phyloP scores from a whole-genome alignment of 2,329 filamentous ascomycete species.

The Trichoderma brevicompactum region DNA sequence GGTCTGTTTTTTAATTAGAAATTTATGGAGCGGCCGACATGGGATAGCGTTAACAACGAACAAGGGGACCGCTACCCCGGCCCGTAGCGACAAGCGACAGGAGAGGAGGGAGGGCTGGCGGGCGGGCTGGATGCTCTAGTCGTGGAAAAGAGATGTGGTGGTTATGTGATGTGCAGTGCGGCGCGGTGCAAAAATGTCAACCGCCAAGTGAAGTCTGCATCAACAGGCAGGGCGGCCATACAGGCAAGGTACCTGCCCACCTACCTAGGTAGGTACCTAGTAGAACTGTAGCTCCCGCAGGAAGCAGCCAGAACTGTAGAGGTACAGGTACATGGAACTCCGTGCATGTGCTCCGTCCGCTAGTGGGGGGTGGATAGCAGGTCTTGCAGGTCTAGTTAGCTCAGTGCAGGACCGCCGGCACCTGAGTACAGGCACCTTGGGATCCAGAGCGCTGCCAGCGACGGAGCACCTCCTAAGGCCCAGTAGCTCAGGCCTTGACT shows the following conservation, averaged over 20 bases:
- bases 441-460: too few species aligned
- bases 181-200: conserved; percentile 25
- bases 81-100: conserved; percentile 35
- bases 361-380: not conserved
- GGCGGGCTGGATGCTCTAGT: conserved; percentile 16
- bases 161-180: conserved; percentile 29
- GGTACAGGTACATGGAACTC: not conserved
- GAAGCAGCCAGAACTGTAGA: not conserved
- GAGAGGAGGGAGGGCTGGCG: conserved; percentile 18
- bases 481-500: not conserved
- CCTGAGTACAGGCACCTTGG: conserved; percentile 1
- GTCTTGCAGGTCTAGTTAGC: not conserved
- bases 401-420: too few species aligned
- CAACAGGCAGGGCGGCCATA: conserved; percentile 1
- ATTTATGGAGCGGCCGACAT: conserved; percentile 46
- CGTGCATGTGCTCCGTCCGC: not conserved
- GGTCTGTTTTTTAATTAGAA: conserved; percentile 41
- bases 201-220: conserved; percentile 11
- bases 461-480: not conserved
- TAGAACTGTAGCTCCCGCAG: conserved; percentile 2
- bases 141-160: conserved; percentile 20
- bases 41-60: conserved; percentile 33
- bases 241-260: conserved; percentile 3
- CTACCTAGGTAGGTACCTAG: too few species aligned
- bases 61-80: conserved; percentile 39